Evolutionary conservation across 139 green algal genomes (phyloP).

Genomic region (Chlorella sp.): DNA sequence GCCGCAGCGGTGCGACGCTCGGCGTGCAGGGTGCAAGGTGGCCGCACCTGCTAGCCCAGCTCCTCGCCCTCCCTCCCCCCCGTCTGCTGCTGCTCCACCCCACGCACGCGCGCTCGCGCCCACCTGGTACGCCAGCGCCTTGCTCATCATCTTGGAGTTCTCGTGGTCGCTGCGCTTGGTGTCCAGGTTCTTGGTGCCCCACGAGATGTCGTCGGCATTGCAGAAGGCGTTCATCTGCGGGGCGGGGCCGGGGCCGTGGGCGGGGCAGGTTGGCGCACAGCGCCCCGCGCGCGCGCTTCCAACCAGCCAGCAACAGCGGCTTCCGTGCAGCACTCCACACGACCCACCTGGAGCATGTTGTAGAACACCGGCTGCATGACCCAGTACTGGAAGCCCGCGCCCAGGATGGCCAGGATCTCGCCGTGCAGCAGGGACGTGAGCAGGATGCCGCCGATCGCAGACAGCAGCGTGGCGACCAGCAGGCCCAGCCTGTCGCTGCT

Average conservation of each 20-base stretch:
- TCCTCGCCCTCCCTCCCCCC: not conserved
- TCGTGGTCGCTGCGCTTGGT: constrained; percentile 34
- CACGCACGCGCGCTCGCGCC: not conserved
- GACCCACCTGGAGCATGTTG: constrained; percentile 42
- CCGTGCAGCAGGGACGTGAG: constrained; percentile 44
- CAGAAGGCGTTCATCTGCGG: constrained; percentile 43
- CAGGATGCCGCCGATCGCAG: constrained; percentile 40
- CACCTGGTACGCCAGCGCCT: constrained; percentile 30
- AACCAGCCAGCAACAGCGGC: not conserved
- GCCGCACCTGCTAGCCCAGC: not conserved
- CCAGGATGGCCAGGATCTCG: constrained; percentile 34
- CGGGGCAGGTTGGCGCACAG: not conserved
- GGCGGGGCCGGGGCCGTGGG: not conserved
- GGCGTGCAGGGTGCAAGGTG: not conserved
- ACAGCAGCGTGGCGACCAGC: constrained; percentile 32
- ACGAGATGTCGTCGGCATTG: constrained; percentile 51
- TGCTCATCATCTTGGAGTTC: constrained; percentile 20
- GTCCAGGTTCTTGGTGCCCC: constrained; percentile 53
- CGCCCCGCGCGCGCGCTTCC: not conserved
- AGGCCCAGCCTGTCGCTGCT: constrained; percentile 20
- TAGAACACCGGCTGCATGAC: constrained; percentile 50
- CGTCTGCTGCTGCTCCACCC: not conserved
- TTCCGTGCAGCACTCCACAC: not conserved
- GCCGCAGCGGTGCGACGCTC: not conserved
- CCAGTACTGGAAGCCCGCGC: constrained; percentile 52